Conservation (phyloP, 2,329 filamentous ascomycete genomes). For the Onygenales sp. region DNA sequence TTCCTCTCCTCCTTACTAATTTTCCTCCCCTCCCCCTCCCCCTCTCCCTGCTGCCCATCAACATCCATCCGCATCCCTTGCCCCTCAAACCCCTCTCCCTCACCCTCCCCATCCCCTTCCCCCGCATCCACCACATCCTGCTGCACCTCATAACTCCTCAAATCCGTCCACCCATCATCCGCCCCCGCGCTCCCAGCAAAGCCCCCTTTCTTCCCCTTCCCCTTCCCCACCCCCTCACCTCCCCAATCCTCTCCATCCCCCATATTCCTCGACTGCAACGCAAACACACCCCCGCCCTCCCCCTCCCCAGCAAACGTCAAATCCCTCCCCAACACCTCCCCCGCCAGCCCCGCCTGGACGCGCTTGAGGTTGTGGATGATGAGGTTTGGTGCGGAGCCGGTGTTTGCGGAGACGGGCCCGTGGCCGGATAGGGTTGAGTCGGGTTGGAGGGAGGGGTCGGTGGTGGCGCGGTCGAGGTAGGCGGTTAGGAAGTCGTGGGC, state of each 20-base stretch:
- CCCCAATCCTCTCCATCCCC: conserved; percentile 20
- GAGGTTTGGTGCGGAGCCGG: conserved; percentile 31
- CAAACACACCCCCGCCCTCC: neutral
- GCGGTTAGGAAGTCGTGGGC: conserved; percentile 34
- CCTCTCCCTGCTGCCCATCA: conserved; percentile 27
- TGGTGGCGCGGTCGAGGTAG: conserved; percentile 33
- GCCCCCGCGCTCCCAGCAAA: neutral
- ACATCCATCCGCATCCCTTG: conserved; percentile 28
- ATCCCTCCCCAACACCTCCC: conserved; percentile 33
- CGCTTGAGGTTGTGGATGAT: conserved; percentile 37
- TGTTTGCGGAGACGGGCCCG: conserved; percentile 33
- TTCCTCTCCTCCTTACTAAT: conserved; percentile 46
- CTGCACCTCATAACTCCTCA: conserved; percentile 25
- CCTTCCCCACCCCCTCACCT: conserved; percentile 20
- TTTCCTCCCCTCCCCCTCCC: conserved; percentile 29
- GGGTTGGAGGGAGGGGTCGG: conserved; percentile 34
- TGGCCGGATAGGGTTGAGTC: conserved; percentile 35
- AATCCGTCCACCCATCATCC: conserved; percentile 16
- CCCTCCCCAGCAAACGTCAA: conserved; percentile 18
- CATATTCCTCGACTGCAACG: conserved; percentile 3
- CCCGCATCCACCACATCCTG: conserved; percentile 27
- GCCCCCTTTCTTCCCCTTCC: neutral
- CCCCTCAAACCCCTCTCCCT: conserved; percentile 10
- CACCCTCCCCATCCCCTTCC: conserved; percentile 18
- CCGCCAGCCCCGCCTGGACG: conserved; percentile 34